Conservation (phyloP, 2,329 filamentous ascomycete genomes). For the Xylaria hypoxylon region DNA sequence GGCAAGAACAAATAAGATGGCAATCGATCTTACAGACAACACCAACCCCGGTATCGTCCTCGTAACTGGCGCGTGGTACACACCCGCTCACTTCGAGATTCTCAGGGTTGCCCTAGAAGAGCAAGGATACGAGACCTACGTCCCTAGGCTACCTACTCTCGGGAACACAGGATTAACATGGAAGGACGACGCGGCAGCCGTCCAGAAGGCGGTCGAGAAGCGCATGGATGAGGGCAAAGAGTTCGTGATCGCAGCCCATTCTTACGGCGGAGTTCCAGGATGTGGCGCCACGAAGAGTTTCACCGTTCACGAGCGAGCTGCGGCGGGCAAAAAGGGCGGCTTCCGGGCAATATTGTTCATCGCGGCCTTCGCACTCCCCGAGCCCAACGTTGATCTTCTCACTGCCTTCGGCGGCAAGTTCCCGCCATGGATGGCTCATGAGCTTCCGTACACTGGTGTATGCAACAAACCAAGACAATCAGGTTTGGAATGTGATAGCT, state of each 20-base stretch:
- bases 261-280: slow-evolving; percentile 31
- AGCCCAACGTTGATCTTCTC: slow-evolving; percentile 25
- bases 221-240: slow-evolving; percentile 36
- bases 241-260: slow-evolving; percentile 33
- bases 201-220: slow-evolving; percentile 27
- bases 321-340: slow-evolving; percentile 28
- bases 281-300: slow-evolving; percentile 30
- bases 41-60: slow-evolving; percentile 31
- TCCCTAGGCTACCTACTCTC: slow-evolving; percentile 30
- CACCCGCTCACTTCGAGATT: slow-evolving; percentile 28
- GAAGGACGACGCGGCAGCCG: slow-evolving; percentile 24
- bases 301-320: slow-evolving; percentile 28
- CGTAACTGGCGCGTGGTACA: slow-evolving; percentile 31
- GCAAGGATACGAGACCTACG: slow-evolving; percentile 34
- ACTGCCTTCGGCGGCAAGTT: slow-evolving; percentile 33
- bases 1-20: slow-evolving; percentile 4
- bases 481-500: neutral
- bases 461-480: neutral
- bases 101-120: slow-evolving; percentile 24
- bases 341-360: slow-evolving; percentile 35
- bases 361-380: slow-evolving; percentile 30
- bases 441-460: slow-evolving; percentile 20
- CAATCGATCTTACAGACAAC: neutral
- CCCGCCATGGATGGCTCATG: slow-evolving; percentile 29
- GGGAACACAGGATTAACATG: slow-evolving; percentile 31